These are phyloP conservation scores for Fraxinus paxiana DNA, from an alignment of 305 asterid genomes.

Conservation along the genomic window DNA sequence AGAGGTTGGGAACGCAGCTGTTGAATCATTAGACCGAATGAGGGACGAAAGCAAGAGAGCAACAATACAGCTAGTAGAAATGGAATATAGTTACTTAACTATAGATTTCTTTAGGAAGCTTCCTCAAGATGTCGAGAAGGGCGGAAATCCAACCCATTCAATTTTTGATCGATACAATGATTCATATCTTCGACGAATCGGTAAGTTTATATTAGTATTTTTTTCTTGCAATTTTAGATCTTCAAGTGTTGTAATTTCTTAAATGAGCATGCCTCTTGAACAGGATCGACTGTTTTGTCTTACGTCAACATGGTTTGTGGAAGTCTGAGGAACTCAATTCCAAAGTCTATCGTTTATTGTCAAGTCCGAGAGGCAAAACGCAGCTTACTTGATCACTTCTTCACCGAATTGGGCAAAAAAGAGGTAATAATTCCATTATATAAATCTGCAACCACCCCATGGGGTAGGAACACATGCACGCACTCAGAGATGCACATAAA, in stretches of 20 bases:
- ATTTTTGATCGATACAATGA: conserved; percentile 70
- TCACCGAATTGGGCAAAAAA: conserved; percentile 55
- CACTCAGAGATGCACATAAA: neutral
- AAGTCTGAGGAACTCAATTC: conserved; percentile 67
- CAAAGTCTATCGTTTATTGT: conserved; percentile 66
- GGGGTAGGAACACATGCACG: neutral
- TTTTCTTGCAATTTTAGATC: neutral
- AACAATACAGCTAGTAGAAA: conserved; percentile 67
- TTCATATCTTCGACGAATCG: conserved; percentile 58
- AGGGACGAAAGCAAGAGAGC: conserved; percentile 68
- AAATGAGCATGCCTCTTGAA: neutral
- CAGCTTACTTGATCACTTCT: conserved; percentile 67
- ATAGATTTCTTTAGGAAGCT: conserved; percentile 78
- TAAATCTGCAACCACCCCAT: neutral
- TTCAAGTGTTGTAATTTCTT: neutral
- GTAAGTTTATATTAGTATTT: conserved; percentile 27
- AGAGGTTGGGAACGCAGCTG: conserved; percentile 59
- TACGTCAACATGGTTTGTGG: conserved; percentile 72
- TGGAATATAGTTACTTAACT: conserved; percentile 65
- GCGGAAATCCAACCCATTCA: conserved; percentile 75
- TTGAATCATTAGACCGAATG: conserved; percentile 65
- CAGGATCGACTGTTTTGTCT: conserved; percentile 66
- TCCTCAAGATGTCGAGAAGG: conserved; percentile 82
- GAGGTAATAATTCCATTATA: conserved; percentile 40
- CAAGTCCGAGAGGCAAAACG: conserved; percentile 88